A percentile compares a stretch with the other conserved stretches of the same genome.
Conservation (phyloP, 2,329 filamentous ascomycete species). For the Dothistroma pini region DNA sequence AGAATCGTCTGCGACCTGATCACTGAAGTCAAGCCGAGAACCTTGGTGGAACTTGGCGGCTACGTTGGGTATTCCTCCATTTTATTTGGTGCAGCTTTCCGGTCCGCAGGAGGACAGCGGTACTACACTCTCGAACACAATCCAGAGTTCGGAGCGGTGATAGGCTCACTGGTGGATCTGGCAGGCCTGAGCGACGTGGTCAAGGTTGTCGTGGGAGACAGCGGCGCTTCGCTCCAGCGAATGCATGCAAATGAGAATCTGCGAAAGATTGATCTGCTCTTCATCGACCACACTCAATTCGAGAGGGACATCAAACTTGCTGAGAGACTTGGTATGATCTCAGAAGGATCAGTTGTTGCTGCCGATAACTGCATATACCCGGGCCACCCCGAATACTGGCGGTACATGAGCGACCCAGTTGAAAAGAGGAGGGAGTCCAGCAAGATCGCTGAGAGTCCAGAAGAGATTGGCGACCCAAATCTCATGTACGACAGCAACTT, state of each 20-base stretch:
- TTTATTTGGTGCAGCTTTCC: conserved; percentile 65
- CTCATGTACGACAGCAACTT: conserved; percentile 64
- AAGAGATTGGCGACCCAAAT: conserved; percentile 4
- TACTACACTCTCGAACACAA: conserved; percentile 72
- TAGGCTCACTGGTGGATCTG: conserved; percentile 63
- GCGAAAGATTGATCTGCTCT: conserved; percentile 63
- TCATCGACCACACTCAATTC: conserved; percentile 75
- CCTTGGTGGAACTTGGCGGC: conserved; percentile 62
- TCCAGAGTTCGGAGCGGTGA: conserved; percentile 68
- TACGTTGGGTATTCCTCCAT: conserved; percentile 80
- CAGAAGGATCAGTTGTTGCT: conserved; percentile 59
- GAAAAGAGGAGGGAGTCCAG: conserved; percentile 54
- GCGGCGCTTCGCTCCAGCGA: conserved; percentile 60
- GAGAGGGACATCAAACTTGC: conserved; percentile 69
- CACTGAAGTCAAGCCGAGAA: conserved; percentile 28
- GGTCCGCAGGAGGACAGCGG: conserved; percentile 57
- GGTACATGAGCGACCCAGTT: conserved; percentile 64
- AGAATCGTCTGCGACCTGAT: conserved; percentile 26
- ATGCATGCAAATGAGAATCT: conserved; percentile 54
- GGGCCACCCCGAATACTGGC: conserved; percentile 65
- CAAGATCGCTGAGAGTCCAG: not conserved
- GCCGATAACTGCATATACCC: conserved; percentile 70
- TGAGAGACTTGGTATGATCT: conserved; percentile 64
- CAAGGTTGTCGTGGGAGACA: conserved; percentile 65
- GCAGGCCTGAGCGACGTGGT: conserved; percentile 69